Evolutionary conservation across 75 land plant genomes (phyloP).

Genomic region (Isoetes taiwanensis): DNA sequence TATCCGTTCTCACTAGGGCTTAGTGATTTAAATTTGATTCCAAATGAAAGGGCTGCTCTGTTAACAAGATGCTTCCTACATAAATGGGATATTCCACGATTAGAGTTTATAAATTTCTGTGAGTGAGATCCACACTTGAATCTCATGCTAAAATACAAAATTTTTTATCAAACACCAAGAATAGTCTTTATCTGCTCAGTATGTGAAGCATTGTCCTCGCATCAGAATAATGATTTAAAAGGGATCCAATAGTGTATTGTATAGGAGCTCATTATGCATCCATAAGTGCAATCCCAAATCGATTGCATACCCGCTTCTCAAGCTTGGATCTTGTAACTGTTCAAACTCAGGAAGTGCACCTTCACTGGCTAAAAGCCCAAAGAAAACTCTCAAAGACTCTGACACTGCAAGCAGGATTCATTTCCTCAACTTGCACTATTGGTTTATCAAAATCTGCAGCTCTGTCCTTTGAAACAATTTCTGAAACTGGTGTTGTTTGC

Average conservation of each 20-base stretch:
- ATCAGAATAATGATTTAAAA: constrained; percentile 52
- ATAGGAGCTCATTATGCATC: constrained; percentile 58
- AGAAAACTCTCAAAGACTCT: constrained; percentile 58
- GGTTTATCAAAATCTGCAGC: constrained; percentile 19
- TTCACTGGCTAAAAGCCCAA: constrained; percentile 60
- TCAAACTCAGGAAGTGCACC: constrained; percentile 81
- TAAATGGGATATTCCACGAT: too few species aligned
- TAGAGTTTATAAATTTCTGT: too few species aligned
- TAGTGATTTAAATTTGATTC: too few species aligned
- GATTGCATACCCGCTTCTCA: constrained; percentile 63
- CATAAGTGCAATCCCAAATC: constrained; percentile 54
- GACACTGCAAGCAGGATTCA: constrained; percentile 38
- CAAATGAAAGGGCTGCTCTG: too few species aligned
- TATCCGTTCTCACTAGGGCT: too few species aligned
- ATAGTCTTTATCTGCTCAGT: constrained; percentile 82
- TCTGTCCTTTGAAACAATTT: constrained; percentile 16
- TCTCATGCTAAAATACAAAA: too few species aligned
- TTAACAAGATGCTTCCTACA: too few species aligned
- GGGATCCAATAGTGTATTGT: constrained; percentile 55
- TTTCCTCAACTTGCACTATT: constrained; percentile 50
- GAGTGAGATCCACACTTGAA: too few species aligned
- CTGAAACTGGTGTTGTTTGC: too few species aligned
- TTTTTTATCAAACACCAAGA: constrained; percentile 69
- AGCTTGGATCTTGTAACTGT: constrained; percentile 60
- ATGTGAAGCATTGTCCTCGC: constrained; percentile 60